Conservation (phyloP, 495 filamentous ascomycete genomes). For the Evernia prunastri region DNA sequence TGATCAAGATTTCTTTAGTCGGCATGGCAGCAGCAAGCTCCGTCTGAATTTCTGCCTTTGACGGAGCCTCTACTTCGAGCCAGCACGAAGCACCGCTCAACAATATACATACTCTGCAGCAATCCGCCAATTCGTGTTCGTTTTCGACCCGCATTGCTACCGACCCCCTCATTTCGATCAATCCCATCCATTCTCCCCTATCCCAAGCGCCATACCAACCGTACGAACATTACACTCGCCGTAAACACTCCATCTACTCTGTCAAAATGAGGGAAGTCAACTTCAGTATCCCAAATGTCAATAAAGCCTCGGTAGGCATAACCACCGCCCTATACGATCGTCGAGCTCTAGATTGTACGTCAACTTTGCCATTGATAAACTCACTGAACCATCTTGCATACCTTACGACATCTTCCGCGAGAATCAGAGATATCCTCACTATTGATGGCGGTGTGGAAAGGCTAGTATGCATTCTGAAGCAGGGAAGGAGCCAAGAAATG, state of each 20-base stretch:
- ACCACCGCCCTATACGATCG: constrained; percentile 97
- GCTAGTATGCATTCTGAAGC: constrained; percentile 94
- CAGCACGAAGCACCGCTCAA: constrained; percentile 2
- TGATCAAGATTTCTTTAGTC: constrained; percentile 15
- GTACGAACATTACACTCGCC: background rate
- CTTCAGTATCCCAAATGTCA: constrained; percentile 98
- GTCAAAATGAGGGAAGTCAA: constrained; percentile 94
- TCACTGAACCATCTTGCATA: constrained; percentile 97
- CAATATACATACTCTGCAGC: background rate
- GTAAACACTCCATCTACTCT: background rate
- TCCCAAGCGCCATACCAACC: background rate
- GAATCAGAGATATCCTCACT: constrained; percentile 93
- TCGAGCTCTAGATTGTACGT: constrained; percentile 94
- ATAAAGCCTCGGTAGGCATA: constrained; percentile 98
- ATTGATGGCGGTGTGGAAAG: constrained; percentile 97
- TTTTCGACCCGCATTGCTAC: background rate
- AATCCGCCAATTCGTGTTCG: background rate
- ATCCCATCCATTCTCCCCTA: background rate
- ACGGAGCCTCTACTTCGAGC: background rate
- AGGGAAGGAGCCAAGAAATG: constrained; percentile 90
- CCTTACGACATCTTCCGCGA: constrained; percentile 95
- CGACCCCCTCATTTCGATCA: constrained; percentile 12
- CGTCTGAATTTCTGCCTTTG: constrained; percentile 3
- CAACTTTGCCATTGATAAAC: constrained; percentile 93
- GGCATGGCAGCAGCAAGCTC: constrained; percentile 14